phyloP scores from a whole-genome alignment of 2,329 filamentous ascomycete genomes.

The Neoascochyta sp. region DNA sequence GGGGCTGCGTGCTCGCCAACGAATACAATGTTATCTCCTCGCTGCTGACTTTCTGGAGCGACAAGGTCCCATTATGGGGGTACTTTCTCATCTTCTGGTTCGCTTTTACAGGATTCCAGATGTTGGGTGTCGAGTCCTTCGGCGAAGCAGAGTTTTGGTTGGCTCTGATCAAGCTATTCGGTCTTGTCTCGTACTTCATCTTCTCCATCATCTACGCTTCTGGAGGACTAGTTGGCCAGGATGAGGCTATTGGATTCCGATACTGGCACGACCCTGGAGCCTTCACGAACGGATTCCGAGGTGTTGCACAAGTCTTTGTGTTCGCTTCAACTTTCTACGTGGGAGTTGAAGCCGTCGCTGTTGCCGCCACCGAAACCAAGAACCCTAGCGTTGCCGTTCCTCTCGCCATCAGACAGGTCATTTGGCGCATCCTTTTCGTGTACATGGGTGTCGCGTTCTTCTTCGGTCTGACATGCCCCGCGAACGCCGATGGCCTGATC shows the following conservation, averaged over 20 bases:
- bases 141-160: conserved; percentile 46
- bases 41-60: conserved; percentile 64
- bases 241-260: conserved; percentile 29
- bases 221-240: conserved; percentile 31
- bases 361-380: conserved; percentile 36
- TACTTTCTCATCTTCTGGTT: conserved; percentile 44
- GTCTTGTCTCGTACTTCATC: conserved; percentile 40
- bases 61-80: conserved; percentile 43
- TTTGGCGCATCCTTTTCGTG: conserved; percentile 44
- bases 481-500: conserved; percentile 61
- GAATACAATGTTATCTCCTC: conserved; percentile 68
- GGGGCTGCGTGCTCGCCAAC: conserved; percentile 63
- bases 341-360: conserved; percentile 35
- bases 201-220: conserved; percentile 41
- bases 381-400: conserved; percentile 48
- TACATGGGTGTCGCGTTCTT: conserved; percentile 45
- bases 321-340: conserved; percentile 43
- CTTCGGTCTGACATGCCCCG: conserved; percentile 64
- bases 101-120: conserved; percentile 38
- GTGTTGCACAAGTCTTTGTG: conserved; percentile 43
- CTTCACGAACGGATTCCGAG: conserved; percentile 41
- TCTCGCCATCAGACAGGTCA: conserved; percentile 46
- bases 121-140: conserved; percentile 42
- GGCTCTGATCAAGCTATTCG: conserved; percentile 39
- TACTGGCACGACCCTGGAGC: conserved; percentile 43